Conservation (phyloP, 176 grass and related monocot genomes). For the Paspalum vaginatum region DNA sequence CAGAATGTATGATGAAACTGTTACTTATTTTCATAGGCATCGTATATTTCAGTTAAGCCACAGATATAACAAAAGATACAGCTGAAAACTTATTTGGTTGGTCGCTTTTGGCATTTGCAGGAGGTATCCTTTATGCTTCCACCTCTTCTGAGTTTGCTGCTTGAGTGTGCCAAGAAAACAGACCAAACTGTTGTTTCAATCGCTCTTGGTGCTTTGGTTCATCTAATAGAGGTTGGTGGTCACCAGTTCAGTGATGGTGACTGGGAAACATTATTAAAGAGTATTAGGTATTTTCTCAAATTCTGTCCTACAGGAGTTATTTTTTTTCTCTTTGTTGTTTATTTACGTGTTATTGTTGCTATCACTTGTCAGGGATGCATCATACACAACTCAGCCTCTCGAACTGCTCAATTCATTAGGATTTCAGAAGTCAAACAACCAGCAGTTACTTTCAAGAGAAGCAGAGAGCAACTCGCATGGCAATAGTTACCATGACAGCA, state of each 20-base stretch:
- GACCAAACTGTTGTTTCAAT: slow-evolving; percentile 99
- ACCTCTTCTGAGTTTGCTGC: slow-evolving; percentile 86
- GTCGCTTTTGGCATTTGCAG: slow-evolving; percentile 50
- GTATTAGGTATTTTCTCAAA: slow-evolving; percentile 73
- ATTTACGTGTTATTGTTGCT: slow-evolving; percentile 37
- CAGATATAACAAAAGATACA: slow-evolving; percentile 23
- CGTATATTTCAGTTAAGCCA: slow-evolving; percentile 23
- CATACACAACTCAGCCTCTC: slow-evolving; percentile 93
- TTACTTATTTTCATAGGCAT: slow-evolving; percentile 5
- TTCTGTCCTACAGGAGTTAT: slow-evolving; percentile 15
- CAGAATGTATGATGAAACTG: slow-evolving; percentile 18
- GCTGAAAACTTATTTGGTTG: slow-evolving; percentile 41
- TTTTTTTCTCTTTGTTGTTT: slow-evolving; percentile 40
- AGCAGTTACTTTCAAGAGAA: slow-evolving; percentile 58
- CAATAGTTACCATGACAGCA: slow-evolving; percentile 50
- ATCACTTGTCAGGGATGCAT: slow-evolving; percentile 82
- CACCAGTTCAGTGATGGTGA: slow-evolving; percentile 91
- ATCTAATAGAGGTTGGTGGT: slow-evolving; percentile 96
- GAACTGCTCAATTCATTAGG: slow-evolving; percentile 97
- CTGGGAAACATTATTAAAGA: slow-evolving; percentile 98
- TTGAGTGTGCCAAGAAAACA: slow-evolving; percentile 99
- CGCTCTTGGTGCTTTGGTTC: slow-evolving; percentile 92
- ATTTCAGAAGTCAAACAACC: slow-evolving; percentile 77
- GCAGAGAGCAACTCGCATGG: slow-evolving; percentile 37
- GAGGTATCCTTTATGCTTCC: slow-evolving; percentile 99